phyloP scores from a whole-genome alignment of 2,329 filamentous ascomycete species.

The Trichophyton benhamiae region DNA sequence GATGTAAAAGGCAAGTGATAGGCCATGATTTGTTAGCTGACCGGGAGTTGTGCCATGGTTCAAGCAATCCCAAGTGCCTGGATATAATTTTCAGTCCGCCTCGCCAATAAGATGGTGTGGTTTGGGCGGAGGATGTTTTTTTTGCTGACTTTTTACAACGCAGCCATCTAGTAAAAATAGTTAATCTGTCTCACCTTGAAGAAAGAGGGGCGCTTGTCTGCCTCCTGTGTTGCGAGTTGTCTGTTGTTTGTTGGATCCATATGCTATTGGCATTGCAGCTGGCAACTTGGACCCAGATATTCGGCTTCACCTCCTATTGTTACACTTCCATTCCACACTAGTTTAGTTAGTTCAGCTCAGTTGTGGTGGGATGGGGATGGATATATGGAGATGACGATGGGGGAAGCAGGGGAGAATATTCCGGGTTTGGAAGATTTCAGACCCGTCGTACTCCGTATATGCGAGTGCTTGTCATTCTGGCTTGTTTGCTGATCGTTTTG shows the following conservation, averaged over 20 bases:
- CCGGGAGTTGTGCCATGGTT: not conserved
- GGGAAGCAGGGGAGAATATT: not conserved
- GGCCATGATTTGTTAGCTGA: not conserved
- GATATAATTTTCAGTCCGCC: not conserved
- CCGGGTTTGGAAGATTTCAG: not conserved
- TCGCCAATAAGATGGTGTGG: not conserved
- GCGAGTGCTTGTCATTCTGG: not conserved
- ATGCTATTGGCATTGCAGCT: not conserved
- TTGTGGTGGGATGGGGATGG: not conserved
- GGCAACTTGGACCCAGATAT: constrained; percentile 2
- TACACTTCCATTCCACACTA: constrained; percentile 2
- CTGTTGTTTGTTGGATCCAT: constrained; percentile 1
- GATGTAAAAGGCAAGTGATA: constrained; percentile 1
- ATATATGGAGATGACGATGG: too few relatives aligned
- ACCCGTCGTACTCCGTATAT: not conserved
- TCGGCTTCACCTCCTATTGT: constrained; percentile 3
- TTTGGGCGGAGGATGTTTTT: not conserved
- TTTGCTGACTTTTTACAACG: not conserved
- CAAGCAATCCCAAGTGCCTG: constrained; percentile 1
- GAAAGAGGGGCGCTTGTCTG: not conserved
- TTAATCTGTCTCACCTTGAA: not conserved
- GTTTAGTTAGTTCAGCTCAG: not conserved
- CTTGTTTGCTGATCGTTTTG: not conserved
- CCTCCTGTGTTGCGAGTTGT: not conserved
- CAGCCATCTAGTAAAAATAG: not conserved